These are phyloP conservation scores for Dianthus caryophyllus DNA, from an alignment of 148 eudicot species.

Conservation along the genomic window DNA sequence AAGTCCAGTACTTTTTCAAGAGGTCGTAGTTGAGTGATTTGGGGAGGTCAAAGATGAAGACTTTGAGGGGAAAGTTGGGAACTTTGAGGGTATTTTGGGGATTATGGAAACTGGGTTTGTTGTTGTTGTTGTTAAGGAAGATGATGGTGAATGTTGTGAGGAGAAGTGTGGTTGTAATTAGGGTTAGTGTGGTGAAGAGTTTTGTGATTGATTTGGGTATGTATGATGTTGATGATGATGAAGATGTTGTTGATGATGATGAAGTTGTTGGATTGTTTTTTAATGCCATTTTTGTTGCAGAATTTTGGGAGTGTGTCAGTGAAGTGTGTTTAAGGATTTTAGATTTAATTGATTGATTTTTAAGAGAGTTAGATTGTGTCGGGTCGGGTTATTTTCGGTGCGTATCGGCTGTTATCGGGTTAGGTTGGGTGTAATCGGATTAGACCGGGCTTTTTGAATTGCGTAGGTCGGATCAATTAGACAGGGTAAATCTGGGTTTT, in stretches of 20 bases:
- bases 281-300: too few relatives aligned
- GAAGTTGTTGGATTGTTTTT: conserved; percentile 19
- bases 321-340: too few relatives aligned
- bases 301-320: too few relatives aligned
- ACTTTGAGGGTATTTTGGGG: conserved; percentile 23
- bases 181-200: conserved; percentile 41
- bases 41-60: conserved; percentile 60
- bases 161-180: conserved; percentile 39
- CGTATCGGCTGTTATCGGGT: too few relatives aligned
- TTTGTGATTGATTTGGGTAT: conserved; percentile 30
- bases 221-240: conserved; percentile 12
- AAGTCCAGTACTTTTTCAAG: conserved; percentile 58
- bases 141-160: conserved; percentile 30
- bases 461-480: too few relatives aligned
- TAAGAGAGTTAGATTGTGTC: too few relatives aligned
- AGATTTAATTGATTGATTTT: too few relatives aligned
- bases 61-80: conserved; percentile 43
- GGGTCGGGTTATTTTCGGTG: too few relatives aligned
- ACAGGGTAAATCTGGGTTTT: too few relatives aligned
- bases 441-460: too few relatives aligned
- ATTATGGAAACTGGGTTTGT: conserved; percentile 22
- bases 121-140: conserved; percentile 37
- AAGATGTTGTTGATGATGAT: conserved; percentile 8
- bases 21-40: conserved; percentile 82
- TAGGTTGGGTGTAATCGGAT: too few relatives aligned